phyloP scores from a whole-genome alignment of 352 stramenopile genomes.

The Pythium scleroteichum region DNA sequence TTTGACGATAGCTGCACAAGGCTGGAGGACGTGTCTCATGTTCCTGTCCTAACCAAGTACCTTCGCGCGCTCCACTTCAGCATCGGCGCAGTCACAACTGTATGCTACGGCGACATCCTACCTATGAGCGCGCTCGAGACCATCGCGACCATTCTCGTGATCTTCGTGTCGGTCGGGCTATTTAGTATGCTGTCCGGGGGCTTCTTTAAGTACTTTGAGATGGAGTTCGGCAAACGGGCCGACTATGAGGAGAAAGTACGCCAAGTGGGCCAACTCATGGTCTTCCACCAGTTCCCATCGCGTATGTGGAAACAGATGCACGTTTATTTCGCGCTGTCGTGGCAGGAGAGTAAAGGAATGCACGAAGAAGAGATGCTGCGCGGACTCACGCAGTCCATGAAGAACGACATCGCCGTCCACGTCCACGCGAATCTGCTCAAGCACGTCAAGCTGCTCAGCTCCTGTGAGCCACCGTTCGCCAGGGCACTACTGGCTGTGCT shows the following conservation, averaged over 20 bases:
- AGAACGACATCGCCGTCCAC: conserved; percentile 38
- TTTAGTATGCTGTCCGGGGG: conserved; percentile 48
- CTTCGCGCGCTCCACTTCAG: conserved; percentile 41
- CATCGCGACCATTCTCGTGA: conserved; percentile 30
- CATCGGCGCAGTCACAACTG: conserved; percentile 40
- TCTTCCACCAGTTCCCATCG: conserved; percentile 44
- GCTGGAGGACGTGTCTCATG: conserved; percentile 25
- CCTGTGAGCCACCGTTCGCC: conserved; percentile 39
- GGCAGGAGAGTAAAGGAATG: conserved; percentile 52
- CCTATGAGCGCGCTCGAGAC: conserved; percentile 42
- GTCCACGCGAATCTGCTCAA: conserved; percentile 46
- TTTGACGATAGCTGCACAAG: conserved; percentile 22
- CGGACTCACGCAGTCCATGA: conserved; percentile 33
- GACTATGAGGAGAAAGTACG: conserved; percentile 51
- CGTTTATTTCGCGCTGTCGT: conserved; percentile 46
- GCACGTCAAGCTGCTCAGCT: conserved; percentile 40
- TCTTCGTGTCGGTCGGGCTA: conserved; percentile 41
- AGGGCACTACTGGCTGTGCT: conserved; percentile 36
- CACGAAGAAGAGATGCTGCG: conserved; percentile 44
- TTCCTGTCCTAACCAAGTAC: conserved; percentile 32
- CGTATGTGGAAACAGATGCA: conserved; percentile 50
- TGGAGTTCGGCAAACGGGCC: conserved; percentile 42
- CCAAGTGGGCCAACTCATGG: conserved; percentile 42
- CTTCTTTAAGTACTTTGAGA: conserved; percentile 52
- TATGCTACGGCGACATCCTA: conserved; percentile 45